Evolutionary conservation across 2,329 filamentous ascomycete genomes (phyloP), one percentile per base, ranked within the genome.

Genomic region (Hypoxylon rubiginosum): DNA sequence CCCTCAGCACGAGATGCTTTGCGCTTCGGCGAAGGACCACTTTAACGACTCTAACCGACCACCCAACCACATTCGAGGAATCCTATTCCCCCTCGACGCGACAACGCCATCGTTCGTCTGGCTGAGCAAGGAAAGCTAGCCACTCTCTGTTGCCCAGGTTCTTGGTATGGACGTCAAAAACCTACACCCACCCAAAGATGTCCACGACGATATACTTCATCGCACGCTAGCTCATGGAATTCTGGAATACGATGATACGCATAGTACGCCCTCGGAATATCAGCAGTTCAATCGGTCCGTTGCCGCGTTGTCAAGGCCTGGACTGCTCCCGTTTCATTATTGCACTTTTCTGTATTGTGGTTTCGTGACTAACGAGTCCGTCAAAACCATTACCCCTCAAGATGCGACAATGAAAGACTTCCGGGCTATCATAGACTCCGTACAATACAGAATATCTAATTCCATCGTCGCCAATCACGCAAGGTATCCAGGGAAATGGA

Each of bases 361-460:
- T 26, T 70, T 60, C 24, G 51, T 45, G 11, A 55, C 34, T 6
- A 58, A 32, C 17, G 10, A 24, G 15, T 36, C 56, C 15, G 8
- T 0, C 13, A 1, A 49, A 4, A 24, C 54, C 3, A 36, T 67
- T 6, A 57, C 34, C 49, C 59, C 52, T 17, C 58, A 66, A 24
- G 53, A 70, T 15, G 45, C 53, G 13, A 45, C 59, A 6, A 34
- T 51, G 11, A 58, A 65, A 34, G 64, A 71, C 28, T 54, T 68
- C 19, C 58, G 59, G n/a, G 62, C 61, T 46, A 52, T 71, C 32
- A 30, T 68, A 2, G 68, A 72, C 11, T 70, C 19, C 52, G 53
- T 62, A 17, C 19, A 45, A 0, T 54, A 24, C 15, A 34, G 11
- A 28, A 28, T 15, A 1, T 26, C 46, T 2, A 66, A 63, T 30